These are phyloP conservation scores for Arbutus unedo DNA, from an alignment of 148 eudicot species.

Conservation along the genomic window DNA sequence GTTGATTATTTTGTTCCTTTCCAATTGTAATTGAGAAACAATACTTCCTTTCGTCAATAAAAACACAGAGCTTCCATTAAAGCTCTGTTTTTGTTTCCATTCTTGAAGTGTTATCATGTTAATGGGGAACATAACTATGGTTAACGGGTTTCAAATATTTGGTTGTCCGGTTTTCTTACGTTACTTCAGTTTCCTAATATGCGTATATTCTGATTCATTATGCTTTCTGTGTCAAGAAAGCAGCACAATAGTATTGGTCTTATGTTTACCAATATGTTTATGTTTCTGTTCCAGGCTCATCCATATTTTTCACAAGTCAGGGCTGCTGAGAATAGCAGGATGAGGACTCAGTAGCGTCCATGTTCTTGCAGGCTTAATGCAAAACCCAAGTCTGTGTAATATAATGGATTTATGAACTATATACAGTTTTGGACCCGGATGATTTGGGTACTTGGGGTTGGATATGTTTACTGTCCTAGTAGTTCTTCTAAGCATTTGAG, in stretches of 20 bases:
- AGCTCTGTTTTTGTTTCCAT: too few species aligned
- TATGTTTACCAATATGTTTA: neutral
- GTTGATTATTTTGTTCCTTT: too few species aligned
- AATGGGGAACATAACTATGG: neutral
- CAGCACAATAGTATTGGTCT: neutral
- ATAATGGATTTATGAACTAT: too few species aligned
- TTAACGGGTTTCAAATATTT: neutral
- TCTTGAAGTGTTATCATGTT: too few species aligned
- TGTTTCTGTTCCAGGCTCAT: slow-evolving; percentile 50
- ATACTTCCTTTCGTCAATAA: too few species aligned
- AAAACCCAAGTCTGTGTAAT: neutral
- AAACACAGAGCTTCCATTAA: too few species aligned
- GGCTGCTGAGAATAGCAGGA: slow-evolving; percentile 92
- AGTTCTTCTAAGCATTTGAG: neutral
- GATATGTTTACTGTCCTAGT: neutral
- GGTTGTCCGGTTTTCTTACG: neutral
- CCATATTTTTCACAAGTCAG: slow-evolving; percentile 87
- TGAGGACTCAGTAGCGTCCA: slow-evolving; percentile 49
- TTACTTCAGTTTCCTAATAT: neutral
- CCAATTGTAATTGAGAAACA: too few species aligned
- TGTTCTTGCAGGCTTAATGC: neutral
- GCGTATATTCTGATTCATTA: neutral
- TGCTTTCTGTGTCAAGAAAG: neutral
- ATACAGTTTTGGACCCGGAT: neutral
- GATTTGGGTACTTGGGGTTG: neutral